Conservation (phyloP, 257 asterid species). For the Plantago ovata region DNA sequence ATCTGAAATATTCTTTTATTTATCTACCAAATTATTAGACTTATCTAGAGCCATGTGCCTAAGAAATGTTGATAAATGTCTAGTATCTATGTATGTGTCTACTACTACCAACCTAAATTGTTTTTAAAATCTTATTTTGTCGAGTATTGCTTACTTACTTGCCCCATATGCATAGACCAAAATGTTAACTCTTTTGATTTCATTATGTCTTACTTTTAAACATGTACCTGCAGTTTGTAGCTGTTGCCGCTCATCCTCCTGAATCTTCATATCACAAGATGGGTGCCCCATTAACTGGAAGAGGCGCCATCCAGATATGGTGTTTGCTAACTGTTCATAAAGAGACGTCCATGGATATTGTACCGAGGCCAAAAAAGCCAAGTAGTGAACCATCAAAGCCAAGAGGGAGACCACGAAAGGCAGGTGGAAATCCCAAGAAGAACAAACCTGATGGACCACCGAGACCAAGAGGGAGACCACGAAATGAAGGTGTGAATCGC, state of each 20-base stretch:
- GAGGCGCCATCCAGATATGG: slow-evolving; percentile 94
- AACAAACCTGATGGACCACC: slow-evolving; percentile 4
- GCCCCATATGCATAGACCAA: background rate
- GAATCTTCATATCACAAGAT: slow-evolving; percentile 77
- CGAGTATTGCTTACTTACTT: background rate
- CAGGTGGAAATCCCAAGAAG: slow-evolving; percentile 29
- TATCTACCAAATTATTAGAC: background rate
- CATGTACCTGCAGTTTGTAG: slow-evolving; percentile 59
- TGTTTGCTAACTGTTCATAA: slow-evolving; percentile 43
- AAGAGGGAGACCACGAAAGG: slow-evolving; percentile 45
- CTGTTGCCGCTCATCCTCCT: slow-evolving; percentile 93
- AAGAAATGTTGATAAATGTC: no score
- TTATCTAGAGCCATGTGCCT: background rate
- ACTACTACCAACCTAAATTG: no score
- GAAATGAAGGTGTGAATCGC: slow-evolving; percentile 35
- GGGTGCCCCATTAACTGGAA: slow-evolving; percentile 76
- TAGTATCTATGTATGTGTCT: no score
- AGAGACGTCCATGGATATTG: no score
- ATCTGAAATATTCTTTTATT: background rate
- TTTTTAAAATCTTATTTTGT: no score
- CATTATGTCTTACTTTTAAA: background rate
- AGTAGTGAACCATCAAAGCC: no score
- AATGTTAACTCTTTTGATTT: background rate
- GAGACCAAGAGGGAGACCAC: slow-evolving; percentile 46
- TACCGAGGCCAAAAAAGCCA: background rate